Conservation (phyloP, 2,329 filamentous ascomycete genomes). For the Monosporascus ibericus region DNA sequence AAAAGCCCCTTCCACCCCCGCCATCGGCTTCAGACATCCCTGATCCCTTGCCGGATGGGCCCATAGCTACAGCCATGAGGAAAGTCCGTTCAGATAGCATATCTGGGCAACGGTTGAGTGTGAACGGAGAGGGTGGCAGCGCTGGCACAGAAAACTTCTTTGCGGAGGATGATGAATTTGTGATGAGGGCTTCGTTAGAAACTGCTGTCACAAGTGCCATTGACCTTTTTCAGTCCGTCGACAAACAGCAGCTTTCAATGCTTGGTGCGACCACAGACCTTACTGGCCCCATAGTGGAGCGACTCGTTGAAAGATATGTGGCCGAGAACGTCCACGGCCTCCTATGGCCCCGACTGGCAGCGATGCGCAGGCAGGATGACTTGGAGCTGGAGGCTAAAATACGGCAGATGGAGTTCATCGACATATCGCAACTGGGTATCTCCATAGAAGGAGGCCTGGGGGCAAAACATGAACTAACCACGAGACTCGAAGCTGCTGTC, state of each 20-base stretch:
- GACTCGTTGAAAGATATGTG: conserved; percentile 90
- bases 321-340: conserved; percentile 88
- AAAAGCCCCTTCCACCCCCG: conserved; percentile 75
- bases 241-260: conserved; percentile 89
- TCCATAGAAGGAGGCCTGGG: conserved; percentile 70
- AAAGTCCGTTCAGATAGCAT: conserved; percentile 48
- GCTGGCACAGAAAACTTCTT: conserved; percentile 60
- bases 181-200: conserved; percentile 83
- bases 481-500: conserved; percentile 70
- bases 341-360: conserved; percentile 75
- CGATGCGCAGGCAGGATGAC: conserved; percentile 75
- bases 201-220: conserved; percentile 90
- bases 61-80: conserved; percentile 49
- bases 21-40: conserved; percentile 56
- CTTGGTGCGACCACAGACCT: conserved; percentile 89
- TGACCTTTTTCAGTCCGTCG: conserved; percentile 90
- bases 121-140: conserved; percentile 32
- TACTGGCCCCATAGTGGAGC: conserved; percentile 86
- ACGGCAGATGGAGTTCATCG: conserved; percentile 85
- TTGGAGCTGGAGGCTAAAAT: conserved; percentile 84
- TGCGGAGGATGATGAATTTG: conserved; percentile 83
- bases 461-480: conserved; percentile 75
- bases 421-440: conserved; percentile 92
- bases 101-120: conserved; percentile 25
- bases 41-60: conserved; percentile 52